A percentile compares a stretch with the other conserved stretches of the same genome.
phyloP scores from a whole-genome alignment of 768 basidiomycete genomes.

The Lactarius vividus region DNA sequence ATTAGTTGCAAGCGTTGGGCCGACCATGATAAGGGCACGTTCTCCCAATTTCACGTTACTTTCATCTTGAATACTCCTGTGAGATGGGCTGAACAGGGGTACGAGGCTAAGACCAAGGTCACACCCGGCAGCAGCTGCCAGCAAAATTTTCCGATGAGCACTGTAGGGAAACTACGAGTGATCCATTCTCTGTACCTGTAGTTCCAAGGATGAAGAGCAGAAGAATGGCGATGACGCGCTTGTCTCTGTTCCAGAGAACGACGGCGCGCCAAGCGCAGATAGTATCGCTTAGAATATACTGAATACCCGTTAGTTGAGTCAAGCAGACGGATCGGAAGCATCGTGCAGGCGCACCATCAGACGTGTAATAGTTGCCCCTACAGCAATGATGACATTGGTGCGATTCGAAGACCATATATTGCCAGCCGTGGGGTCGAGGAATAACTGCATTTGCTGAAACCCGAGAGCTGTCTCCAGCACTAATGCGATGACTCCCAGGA shows the following conservation, averaged over 20 bases:
- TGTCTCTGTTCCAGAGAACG: constrained; percentile 21
- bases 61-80: constrained; percentile 6
- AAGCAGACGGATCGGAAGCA: not conserved
- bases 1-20: constrained; percentile 18
- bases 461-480: constrained; percentile 15
- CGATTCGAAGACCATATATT: constrained; percentile 9
- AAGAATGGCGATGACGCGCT: constrained; percentile 19
- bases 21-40: constrained; percentile 10
- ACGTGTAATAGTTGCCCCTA: constrained; percentile 8
- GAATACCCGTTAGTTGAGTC: not conserved
- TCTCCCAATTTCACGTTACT: constrained; percentile 6
- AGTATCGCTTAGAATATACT: constrained; percentile 22
- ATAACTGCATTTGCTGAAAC: constrained; percentile 12
- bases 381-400: constrained; percentile 6
- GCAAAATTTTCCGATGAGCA: not conserved
- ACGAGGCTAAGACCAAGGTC: constrained; percentile 10
- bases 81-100: constrained; percentile 11
- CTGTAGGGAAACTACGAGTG: too few relatives aligned
- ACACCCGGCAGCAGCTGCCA: constrained; percentile 11
- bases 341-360: constrained; percentile 6
- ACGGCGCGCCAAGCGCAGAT: constrained; percentile 24
- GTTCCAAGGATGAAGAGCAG: constrained; percentile 15
- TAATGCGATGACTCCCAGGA: constrained; percentile 12
- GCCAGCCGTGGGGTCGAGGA: constrained; percentile 9
- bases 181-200: not conserved